Evolutionary conservation across 768 basidiomycete species (phyloP).

Genomic region (Russula olivacea): DNA sequence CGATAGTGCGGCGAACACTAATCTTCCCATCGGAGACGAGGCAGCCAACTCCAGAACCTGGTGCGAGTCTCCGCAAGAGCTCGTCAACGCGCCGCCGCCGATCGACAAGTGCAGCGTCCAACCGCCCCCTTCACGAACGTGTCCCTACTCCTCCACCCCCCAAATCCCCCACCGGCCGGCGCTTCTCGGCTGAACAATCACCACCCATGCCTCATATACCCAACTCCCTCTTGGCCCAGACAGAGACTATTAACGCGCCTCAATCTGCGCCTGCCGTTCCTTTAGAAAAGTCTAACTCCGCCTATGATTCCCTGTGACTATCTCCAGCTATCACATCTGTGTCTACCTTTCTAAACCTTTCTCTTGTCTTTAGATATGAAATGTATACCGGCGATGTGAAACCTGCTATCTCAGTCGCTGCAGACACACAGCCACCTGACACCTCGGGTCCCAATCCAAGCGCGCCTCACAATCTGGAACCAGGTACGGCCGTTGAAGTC

Average conservation of each 20-base stretch:
- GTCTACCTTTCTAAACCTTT: slow-evolving; percentile 13
- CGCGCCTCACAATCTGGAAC: slow-evolving; percentile 34
- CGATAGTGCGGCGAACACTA: slow-evolving; percentile 71
- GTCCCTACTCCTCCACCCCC: slow-evolving; percentile 84
- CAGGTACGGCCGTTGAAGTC: slow-evolving; percentile 66
- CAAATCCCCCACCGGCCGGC: slow-evolving; percentile 43
- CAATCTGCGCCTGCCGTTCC: slow-evolving; percentile 37
- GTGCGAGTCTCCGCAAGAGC: slow-evolving; percentile 19
- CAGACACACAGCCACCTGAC: slow-evolving; percentile 32
- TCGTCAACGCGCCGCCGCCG: slow-evolving; percentile 49
- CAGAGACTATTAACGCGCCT: slow-evolving; percentile 34
- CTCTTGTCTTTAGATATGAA: slow-evolving; percentile 51
- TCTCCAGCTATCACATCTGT: slow-evolving; percentile 21
- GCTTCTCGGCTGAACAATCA: slow-evolving; percentile 61
- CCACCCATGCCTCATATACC: slow-evolving; percentile 68
- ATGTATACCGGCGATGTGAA: slow-evolving; percentile 66
- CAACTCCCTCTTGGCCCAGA: slow-evolving; percentile 41
- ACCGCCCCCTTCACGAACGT: slow-evolving; percentile 73
- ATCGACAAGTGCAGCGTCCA: slow-evolving; percentile 54
- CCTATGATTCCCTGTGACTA: slow-evolving; percentile 75
- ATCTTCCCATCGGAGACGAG: slow-evolving; percentile 68
- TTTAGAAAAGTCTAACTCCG: slow-evolving; percentile 61
- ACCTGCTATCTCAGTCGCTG: slow-evolving; percentile 33
- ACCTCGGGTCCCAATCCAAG: slow-evolving; percentile 28
- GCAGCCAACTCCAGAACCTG: slow-evolving; percentile 51